A percentile compares a stretch with the other conserved stretches of the same genome.
Evolutionary conservation across 2,329 filamentous ascomycete genomes (phyloP).

Genomic region (Metarhizium robertsii): DNA sequence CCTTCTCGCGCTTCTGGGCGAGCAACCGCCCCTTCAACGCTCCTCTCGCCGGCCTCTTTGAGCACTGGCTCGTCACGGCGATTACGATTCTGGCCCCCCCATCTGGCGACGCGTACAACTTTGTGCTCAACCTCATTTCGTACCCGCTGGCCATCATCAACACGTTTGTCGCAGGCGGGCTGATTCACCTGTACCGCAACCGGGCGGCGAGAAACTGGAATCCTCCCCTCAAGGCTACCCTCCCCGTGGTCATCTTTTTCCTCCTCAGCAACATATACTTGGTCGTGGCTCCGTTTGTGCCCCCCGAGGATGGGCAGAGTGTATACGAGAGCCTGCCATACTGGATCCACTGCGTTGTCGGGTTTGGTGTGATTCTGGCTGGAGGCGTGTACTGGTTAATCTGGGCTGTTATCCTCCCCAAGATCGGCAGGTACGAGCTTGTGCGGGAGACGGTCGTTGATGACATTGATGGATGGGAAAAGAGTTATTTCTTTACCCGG

Average conservation of each 20-base stretch:
- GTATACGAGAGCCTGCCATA: slow-evolving; percentile 46
- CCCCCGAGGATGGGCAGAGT: slow-evolving; percentile 40
- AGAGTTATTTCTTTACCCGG: slow-evolving; percentile 40
- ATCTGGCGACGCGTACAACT: slow-evolving; percentile 58
- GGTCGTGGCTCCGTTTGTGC: slow-evolving; percentile 49
- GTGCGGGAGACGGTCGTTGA: slow-evolving; percentile 44
- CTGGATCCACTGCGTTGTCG: slow-evolving; percentile 49
- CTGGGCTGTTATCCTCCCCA: slow-evolving; percentile 44
- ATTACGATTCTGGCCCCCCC: slow-evolving; percentile 60
- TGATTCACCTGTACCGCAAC: slow-evolving; percentile 44
- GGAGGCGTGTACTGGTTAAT: slow-evolving; percentile 48
- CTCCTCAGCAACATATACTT: slow-evolving; percentile 52
- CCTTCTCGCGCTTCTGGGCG: slow-evolving; percentile 52
- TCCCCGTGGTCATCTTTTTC: slow-evolving; percentile 49
- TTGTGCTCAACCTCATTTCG: slow-evolving; percentile 52
- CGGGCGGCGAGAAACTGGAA: slow-evolving; percentile 39
- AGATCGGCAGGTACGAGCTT: slow-evolving; percentile 44
- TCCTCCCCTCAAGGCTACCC: slow-evolving; percentile 44
- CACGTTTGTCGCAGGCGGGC: slow-evolving; percentile 41
- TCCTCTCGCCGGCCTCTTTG: slow-evolving; percentile 49
- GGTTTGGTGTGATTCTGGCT: slow-evolving; percentile 41
- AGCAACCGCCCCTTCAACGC: slow-evolving; percentile 56
- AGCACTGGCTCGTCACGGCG: slow-evolving; percentile 55
- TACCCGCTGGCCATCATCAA: slow-evolving; percentile 54
- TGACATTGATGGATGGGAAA: slow-evolving; percentile 53